Base-by-base conservation (phyloP, 176 grass and related monocot genomes). In the Zea luxurians region DNA sequence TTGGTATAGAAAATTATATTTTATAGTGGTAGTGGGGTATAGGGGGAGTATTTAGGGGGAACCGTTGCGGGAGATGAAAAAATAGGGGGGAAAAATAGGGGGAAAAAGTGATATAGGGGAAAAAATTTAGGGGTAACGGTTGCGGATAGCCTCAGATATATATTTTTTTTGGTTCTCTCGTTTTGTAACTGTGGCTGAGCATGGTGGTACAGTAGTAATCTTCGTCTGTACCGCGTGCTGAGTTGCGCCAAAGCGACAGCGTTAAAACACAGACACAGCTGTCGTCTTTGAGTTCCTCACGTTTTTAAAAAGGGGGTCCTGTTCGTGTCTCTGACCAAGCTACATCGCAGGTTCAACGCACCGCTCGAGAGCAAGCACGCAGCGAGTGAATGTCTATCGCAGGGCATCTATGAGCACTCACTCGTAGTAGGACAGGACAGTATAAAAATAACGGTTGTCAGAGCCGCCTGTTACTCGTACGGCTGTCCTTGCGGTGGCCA, bases 341-440 rank as follows among this genome's bases (percentile, higher is more conserved):
- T 48, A 49, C 74, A 77, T 37, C 11, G 43, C 75, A 77, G 45
- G 48, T 78, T 77, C 61, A 36, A 34, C 75, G 75, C 73, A 77
- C 75, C 21, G 13, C 10, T 36, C 47, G 42, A 9, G 42, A 9
- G 42, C 7, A 3, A 20, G 41, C 74, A 37, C 13, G 59, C 59
- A 64, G 59, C 43, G 73, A 17, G 61, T 77, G 75, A 50, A 77
- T 77, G 75, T 77, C 42, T 7, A 35, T 9, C 38, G 8, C 52
- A 0, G 27, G 27, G 70, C 53, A 75, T 43, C 40, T 27, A 0
- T 27, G 27, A 27, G 27, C 27, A 27, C 27, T 27, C 27, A 27
- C 27, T 27, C 27, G 27, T 27, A 40, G 38, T 40, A 40, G 38
- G 38, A 40, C 38, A 2, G 38, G 2, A 40, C 38, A 40, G 38